phyloP scores from a whole-genome alignment of 2,329 filamentous ascomycete genomes.

The Neonectria sp. region DNA sequence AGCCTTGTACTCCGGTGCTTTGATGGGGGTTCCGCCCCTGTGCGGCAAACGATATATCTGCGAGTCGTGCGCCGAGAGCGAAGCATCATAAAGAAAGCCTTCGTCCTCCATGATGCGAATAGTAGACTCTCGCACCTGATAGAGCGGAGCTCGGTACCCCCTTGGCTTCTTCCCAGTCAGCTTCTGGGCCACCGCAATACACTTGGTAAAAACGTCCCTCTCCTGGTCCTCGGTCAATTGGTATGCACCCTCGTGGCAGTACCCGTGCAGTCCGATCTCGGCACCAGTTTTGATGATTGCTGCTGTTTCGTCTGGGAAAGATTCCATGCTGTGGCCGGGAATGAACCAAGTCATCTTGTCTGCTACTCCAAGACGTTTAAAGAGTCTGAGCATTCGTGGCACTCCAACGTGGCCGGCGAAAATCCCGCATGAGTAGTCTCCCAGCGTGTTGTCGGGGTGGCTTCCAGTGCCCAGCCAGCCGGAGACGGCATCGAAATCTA shows the following conservation, averaged over 20 bases:
- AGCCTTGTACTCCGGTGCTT: slow-evolving; percentile 55
- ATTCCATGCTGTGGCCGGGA: slow-evolving; percentile 63
- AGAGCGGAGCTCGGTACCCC: slow-evolving; percentile 65
- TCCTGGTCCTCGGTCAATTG: slow-evolving; percentile 63
- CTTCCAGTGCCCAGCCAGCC: slow-evolving; percentile 68
- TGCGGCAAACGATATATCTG: slow-evolving; percentile 55
- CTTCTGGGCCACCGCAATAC: slow-evolving; percentile 55
- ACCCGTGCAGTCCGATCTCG: slow-evolving; percentile 65
- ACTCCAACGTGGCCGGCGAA: slow-evolving; percentile 57
- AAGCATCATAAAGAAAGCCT: slow-evolving; percentile 62
- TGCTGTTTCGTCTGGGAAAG: slow-evolving; percentile 61
- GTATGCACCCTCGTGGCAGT: slow-evolving; percentile 62
- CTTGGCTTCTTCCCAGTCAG: slow-evolving; percentile 58
- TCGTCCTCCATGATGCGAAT: slow-evolving; percentile 60
- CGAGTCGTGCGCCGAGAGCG: slow-evolving; percentile 62
- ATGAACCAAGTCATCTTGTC: slow-evolving; percentile 70
- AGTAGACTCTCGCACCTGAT: slow-evolving; percentile 62
- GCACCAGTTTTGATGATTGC: slow-evolving; percentile 60
- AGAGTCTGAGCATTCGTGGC: slow-evolving; percentile 67
- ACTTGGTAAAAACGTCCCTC: slow-evolving; percentile 53
- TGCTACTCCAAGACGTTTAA: slow-evolving; percentile 76
- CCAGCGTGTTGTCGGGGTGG: slow-evolving; percentile 45
- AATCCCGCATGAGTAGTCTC: slow-evolving; percentile 24
- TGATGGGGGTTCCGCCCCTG: too few species aligned
- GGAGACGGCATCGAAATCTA: slow-evolving; percentile 69